These are phyloP conservation scores for Middelhovenomyces tepae DNA, from an alignment of 805 yeast species.

Conservation along the genomic window DNA sequence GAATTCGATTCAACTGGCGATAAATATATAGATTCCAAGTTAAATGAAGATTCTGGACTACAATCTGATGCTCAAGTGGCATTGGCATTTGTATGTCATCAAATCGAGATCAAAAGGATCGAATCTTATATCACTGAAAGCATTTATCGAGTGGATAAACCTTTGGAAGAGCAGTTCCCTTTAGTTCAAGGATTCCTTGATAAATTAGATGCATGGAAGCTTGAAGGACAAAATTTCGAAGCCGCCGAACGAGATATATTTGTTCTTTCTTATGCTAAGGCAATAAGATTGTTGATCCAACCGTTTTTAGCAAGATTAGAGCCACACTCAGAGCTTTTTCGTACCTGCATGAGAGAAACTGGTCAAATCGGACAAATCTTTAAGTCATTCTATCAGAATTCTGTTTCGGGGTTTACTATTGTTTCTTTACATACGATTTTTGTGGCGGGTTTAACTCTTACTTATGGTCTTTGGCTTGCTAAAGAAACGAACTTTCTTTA, in stretches of 20 bases:
- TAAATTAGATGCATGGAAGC: constrained; percentile 50
- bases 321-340: constrained; percentile 51
- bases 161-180: constrained; percentile 35
- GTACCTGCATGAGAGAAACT: constrained; percentile 64
- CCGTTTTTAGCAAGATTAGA: constrained; percentile 55
- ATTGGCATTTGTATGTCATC: too few species aligned
- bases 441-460: constrained; percentile 59
- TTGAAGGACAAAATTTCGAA: constrained; percentile 34
- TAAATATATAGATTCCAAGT: too few species aligned
- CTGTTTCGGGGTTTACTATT: constrained; percentile 55
- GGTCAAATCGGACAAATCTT: constrained; percentile 60
- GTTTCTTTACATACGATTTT: constrained; percentile 60
- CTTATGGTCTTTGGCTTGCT: constrained; percentile 59
- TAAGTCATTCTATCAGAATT: constrained; percentile 53
- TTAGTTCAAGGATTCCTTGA: constrained; percentile 45
- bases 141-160: constrained; percentile 31
- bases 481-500: constrained; percentile 36
- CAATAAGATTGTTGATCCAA: constrained; percentile 52
- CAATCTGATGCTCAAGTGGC: too few species aligned
- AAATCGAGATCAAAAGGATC: too few species aligned
- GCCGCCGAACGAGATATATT: constrained; percentile 49
- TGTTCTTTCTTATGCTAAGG: constrained; percentile 48
- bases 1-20: too few species aligned
- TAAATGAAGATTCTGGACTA: too few species aligned
- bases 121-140: constrained; percentile 52